phyloP scores from a whole-genome alignment of 768 basidiomycete genomes.

The Phaeotremella fagi region DNA sequence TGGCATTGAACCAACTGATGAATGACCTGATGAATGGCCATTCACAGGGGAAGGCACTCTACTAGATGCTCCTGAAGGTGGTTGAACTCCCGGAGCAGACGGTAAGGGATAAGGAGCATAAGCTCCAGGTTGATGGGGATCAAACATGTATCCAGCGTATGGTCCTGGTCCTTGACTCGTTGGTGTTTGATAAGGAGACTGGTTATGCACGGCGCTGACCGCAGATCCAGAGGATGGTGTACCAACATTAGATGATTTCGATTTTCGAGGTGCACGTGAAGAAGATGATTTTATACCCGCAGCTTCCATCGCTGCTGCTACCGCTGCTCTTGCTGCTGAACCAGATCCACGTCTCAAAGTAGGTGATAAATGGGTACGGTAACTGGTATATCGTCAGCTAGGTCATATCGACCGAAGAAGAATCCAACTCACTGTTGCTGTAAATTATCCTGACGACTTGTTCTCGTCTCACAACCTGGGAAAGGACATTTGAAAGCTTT shows the following conservation, averaged over 20 bases:
- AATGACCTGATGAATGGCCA: conserved; percentile 27
- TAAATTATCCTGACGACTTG: conserved; percentile 84
- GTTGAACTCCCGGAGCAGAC: conserved; percentile 17
- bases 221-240: conserved; percentile 32
- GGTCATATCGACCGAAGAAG: background rate
- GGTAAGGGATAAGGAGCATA: conserved; percentile 27
- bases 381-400: conserved; percentile 14
- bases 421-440: conserved; percentile 56
- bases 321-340: conserved; percentile 37
- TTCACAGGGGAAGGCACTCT: conserved; percentile 40
- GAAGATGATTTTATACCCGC: conserved; percentile 39
- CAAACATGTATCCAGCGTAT: conserved; percentile 36
- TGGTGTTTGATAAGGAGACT: conserved; percentile 38
- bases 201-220: conserved; percentile 19
- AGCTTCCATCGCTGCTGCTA: conserved; percentile 41
- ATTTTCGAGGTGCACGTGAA: conserved; percentile 32
- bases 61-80: conserved; percentile 28
- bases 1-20: conserved; percentile 23
- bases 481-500: conserved; percentile 89
- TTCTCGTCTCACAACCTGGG: conserved; percentile 88
- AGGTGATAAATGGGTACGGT: conserved; percentile 43
- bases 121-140: conserved; percentile 17
- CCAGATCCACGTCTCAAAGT: conserved; percentile 38
- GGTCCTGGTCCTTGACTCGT: conserved; percentile 26
- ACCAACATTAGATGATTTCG: conserved; percentile 32